Base-by-base conservation (phyloP, 345 rosid species). In the Atalantia buxifolia region DNA sequence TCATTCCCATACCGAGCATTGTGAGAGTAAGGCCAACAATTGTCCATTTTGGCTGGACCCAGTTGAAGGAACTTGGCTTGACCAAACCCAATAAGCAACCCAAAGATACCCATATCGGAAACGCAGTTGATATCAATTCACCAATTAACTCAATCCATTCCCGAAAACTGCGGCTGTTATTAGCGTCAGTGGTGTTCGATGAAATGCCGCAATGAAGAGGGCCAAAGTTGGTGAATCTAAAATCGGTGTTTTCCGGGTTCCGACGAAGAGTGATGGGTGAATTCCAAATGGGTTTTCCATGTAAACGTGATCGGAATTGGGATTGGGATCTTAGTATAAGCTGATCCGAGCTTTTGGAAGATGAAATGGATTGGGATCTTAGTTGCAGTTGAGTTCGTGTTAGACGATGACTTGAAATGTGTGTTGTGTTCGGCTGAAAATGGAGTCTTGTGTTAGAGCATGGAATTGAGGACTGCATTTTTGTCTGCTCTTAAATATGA, bases 1-100 rank as follows among this genome's bases (percentile, higher is more conserved):
- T 92, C 94, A 93, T 92, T 28, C 97, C 98, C 98, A 93, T 95
- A 21, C 98, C 97, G 60, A 92, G 95, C 98, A 95, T 95, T 4
- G 93, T 93, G 75, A 91, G 69, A n/a, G 92, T 87, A n/a, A 95
- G 77, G 48, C 95, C 97, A 56, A 77, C 27, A 66, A 88, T 85
- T 66, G 88, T 89, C 93, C 80, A 90, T 59, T 83, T 81, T 24
- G 98, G 98, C 35, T 89, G 86, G 63, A 95, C 93, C 98, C 98
- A 93, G 66, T 79, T 76, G 89, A 89, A 95, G 28, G 88, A 75
- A 69, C 75, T 83, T 19, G 98, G 98, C 65, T 80, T 90, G 72
- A 92, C 21, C 69, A 95, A 80, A 69, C 95, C 98, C 83, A 90
- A 69, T 28, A 92, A 77, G 76, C 98, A 93, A 74, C 95, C 98